These are phyloP conservation scores for Colletotrichum sp. DNA, from an alignment of 2,329 filamentous ascomycete species.

Conservation along the genomic window DNA sequence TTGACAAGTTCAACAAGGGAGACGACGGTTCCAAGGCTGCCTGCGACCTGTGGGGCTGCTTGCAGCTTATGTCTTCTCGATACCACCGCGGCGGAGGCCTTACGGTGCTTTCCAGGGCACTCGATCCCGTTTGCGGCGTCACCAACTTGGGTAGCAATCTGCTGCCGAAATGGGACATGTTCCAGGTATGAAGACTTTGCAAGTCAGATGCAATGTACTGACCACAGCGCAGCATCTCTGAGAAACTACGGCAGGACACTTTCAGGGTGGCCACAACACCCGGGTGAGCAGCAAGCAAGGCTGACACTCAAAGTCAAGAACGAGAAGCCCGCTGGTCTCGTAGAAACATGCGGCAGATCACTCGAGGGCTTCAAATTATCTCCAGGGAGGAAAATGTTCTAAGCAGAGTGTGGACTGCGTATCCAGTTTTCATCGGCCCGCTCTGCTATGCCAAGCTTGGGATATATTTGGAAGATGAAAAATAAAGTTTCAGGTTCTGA, in stretches of 20 bases:
- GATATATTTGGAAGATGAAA: not conserved
- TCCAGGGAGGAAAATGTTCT: not conserved
- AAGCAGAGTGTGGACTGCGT: not conserved
- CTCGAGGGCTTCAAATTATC: not conserved
- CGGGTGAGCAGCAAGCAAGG: not conserved
- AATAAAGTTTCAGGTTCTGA: rapidly evolving
- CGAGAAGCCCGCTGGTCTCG: not conserved
- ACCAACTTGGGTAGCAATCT: not conserved
- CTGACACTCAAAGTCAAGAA: not conserved
- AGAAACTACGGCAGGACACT: not conserved
- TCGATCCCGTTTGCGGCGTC: not conserved
- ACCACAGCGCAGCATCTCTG: not conserved
- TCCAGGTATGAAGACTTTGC: not conserved
- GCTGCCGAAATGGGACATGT: not conserved
- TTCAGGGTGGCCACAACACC: not conserved
- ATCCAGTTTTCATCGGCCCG: not conserved
- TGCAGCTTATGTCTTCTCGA: not conserved
- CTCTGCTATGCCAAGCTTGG: not conserved
- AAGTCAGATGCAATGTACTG: not conserved
- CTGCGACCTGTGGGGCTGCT: not conserved
- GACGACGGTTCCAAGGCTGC: not conserved
- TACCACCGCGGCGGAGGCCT: not conserved
- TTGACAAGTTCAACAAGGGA: not conserved
- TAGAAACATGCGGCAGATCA: not conserved
- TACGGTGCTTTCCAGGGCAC: not conserved